phyloP scores from a whole-genome alignment of 2,329 filamentous ascomycete genomes.

The Lecanosticta acicola region DNA sequence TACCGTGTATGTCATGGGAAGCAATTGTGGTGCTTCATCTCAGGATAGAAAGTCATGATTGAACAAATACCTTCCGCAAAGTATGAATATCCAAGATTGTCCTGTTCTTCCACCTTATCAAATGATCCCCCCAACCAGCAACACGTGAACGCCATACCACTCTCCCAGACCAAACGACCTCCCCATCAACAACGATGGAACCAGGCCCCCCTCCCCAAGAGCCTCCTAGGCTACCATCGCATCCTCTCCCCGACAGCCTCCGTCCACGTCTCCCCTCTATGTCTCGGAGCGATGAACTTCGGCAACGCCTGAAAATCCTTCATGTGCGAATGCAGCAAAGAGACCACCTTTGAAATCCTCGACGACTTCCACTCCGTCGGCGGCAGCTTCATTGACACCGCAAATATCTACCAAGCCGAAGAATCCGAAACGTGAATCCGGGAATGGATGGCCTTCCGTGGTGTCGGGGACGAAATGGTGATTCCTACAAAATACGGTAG shows the following conservation, averaged over 20 bases:
- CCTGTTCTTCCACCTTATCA: no score
- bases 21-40: no score
- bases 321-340: slow-evolving; percentile 30
- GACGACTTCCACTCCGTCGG: slow-evolving; percentile 31
- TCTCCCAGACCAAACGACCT: no score
- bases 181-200: background rate
- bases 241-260: slow-evolving; percentile 45
- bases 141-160: no score
- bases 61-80: no score
- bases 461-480: slow-evolving; percentile 61
- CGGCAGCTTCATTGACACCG: slow-evolving; percentile 43
- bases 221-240: slow-evolving; percentile 34
- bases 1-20: no score
- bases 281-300: slow-evolving; percentile 52
- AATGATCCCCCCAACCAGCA: no score
- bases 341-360: slow-evolving; percentile 29
- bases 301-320: slow-evolving; percentile 43
- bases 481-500: slow-evolving; percentile 44
- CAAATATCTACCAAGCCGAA: slow-evolving; percentile 33
- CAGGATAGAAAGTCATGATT: no score
- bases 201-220: background rate
- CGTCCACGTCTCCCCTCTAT: slow-evolving; percentile 49
- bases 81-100: no score
- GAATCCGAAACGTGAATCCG: slow-evolving; percentile 31
- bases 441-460: slow-evolving; percentile 23